Base-by-base conservation (phyloP, 805 yeast species). In the Candida verbasci region DNA sequence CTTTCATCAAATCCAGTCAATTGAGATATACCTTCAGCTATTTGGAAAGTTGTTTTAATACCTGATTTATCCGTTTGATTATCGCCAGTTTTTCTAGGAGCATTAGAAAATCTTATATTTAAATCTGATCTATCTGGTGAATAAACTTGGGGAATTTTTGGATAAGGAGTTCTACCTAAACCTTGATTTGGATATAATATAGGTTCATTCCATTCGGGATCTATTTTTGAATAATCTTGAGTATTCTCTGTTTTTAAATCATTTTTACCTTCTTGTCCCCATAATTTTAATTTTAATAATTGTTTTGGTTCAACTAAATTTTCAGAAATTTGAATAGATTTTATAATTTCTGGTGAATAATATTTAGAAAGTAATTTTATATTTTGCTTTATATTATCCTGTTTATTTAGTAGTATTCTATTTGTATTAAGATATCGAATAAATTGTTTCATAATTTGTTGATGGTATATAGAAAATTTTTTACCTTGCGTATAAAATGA, bases 251-350 rank as follows among this genome's bases (percentile, higher is more conserved):
- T 16, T 0, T 86, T 81, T 56, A 86, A 86, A 44, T 67, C 71
- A 14, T 69, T 60, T 21, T 46, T 47, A 1, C 53, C 57, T 23
- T 49, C 45, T 24, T 47, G 49, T 10, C 68, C 70, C 29, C 48
- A 49, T 38, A 56, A 57, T 40, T 55, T 48, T 41, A 65, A 46
- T 16, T 58, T 54, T 40, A 64, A 55, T 63, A 78, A 76, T 44
- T 81, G 74, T 33, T 74, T 66, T 14, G 95, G 91, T 8, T 77
- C 68, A 35, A 88, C 78, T 14, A 76, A 70, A 4, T 82, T 68
- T 62, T 91, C 96, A 0, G 97, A 86, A 30, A 82, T 71, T 48
- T 83, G 69, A 46, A 93, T 86, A 36, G 94, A 77, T 53, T 86
- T 85, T 44, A 91, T 74, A 34, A 89, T 70, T 40, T 81, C 83